These are phyloP conservation scores for Rhizophagus clarus DNA, from an alignment of 192 early-diverging fungal genomes.

Conservation along the genomic window DNA sequence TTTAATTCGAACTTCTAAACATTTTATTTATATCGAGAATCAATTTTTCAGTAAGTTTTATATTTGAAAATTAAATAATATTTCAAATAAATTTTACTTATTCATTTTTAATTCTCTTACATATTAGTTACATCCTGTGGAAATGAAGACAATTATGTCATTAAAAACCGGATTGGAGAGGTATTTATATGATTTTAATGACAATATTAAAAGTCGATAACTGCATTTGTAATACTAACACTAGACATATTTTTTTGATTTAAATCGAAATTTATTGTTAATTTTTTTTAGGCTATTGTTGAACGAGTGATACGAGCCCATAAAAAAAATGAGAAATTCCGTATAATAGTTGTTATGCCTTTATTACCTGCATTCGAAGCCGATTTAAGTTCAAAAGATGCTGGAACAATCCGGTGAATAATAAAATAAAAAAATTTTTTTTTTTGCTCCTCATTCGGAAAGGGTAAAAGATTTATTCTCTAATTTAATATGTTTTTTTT, in stretches of 20 bases:
- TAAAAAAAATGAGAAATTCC: slow-evolving; percentile 64
- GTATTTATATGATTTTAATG: not conserved
- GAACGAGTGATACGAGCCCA: slow-evolving; percentile 76
- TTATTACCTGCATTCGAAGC: slow-evolving; percentile 84
- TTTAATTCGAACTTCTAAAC: slow-evolving; percentile 68
- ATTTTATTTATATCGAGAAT: slow-evolving; percentile 90
- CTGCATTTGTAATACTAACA: too few relatives aligned
- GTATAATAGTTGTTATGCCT: slow-evolving; percentile 79
- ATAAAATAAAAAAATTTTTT: not conserved
- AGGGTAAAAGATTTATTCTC: too few relatives aligned
- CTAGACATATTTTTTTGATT: too few relatives aligned
- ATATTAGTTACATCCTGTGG: slow-evolving; percentile 35
- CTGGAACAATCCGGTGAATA: slow-evolving; percentile 60
- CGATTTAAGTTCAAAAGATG: slow-evolving; percentile 70
- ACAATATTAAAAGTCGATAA: not conserved
- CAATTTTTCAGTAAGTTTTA: slow-evolving; percentile 78
- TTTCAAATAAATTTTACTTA: not conserved
- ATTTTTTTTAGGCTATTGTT: slow-evolving; percentile 59
- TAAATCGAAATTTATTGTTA: slow-evolving; percentile 33
- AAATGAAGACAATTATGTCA: slow-evolving; percentile 37
- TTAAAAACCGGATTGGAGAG: slow-evolving; percentile 64
- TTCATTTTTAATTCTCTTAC: not conserved
- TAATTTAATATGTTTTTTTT: not conserved
- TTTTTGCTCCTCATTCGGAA: too few relatives aligned
- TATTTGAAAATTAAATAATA: not conserved